phyloP scores from a whole-genome alignment of 495 filamentous ascomycete genomes.

The Delitschia confertaspora region DNA sequence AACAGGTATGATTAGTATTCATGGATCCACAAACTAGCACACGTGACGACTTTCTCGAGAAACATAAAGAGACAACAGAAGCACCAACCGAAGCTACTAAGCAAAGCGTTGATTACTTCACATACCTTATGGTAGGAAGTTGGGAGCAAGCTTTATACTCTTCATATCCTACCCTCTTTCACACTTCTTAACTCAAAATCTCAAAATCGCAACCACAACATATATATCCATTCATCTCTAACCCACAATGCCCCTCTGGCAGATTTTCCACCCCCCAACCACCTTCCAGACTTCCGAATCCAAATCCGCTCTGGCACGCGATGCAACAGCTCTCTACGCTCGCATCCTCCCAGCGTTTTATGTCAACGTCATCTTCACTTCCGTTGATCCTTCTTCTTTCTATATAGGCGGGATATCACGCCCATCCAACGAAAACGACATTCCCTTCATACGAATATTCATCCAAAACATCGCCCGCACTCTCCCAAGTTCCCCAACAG shows the following conservation, averaged over 20 bases:
- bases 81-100: too few species aligned
- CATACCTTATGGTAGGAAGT: too few species aligned
- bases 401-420: conserved; percentile 25
- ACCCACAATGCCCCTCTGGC: conserved; percentile 37
- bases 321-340: conserved; percentile 31
- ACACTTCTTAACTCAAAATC: too few species aligned
- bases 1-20: too few species aligned
- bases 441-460: conserved; percentile 34
- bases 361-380: conserved; percentile 33
- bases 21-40: too few species aligned
- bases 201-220: too few species aligned
- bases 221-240: too few species aligned
- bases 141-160: too few species aligned
- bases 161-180: too few species aligned
- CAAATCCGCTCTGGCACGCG: conserved; percentile 26
- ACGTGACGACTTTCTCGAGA: too few species aligned
- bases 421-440: conserved; percentile 11
- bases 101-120: too few species aligned
- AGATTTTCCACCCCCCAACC: conserved; percentile 33
- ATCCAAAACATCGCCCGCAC: conserved; percentile 33
- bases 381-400: conserved; percentile 20
- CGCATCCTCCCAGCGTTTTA: conserved; percentile 37
- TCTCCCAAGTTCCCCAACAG: conserved; percentile 15
- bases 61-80: too few species aligned
- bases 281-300: conserved; percentile 26